These are phyloP conservation scores for Stipa capillata DNA, from an alignment of 176 grass and related monocot genomes.

Conservation along the genomic window DNA sequence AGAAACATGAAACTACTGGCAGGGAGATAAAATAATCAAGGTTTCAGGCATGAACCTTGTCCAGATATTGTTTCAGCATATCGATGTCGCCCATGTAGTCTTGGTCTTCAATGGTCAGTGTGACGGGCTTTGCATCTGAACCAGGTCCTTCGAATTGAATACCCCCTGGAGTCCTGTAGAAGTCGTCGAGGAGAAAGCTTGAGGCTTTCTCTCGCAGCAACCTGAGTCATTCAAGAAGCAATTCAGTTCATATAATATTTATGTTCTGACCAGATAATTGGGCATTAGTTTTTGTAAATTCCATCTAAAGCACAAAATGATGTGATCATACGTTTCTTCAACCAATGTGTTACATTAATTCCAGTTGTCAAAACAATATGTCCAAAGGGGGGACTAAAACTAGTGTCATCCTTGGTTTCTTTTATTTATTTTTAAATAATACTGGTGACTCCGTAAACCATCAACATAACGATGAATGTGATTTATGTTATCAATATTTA, in stretches of 20 bases:
- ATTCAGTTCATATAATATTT: neutral
- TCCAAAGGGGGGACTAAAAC: no score
- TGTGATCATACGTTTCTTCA: no score
- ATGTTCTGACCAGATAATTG: neutral
- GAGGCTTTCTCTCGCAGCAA: constrained; percentile 47
- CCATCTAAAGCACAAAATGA: no score
- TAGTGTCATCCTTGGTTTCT: no score
- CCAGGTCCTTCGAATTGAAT: constrained; percentile 58
- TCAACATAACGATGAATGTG: neutral
- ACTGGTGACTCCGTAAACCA: neutral
- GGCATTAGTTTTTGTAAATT: neutral
- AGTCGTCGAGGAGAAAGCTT: constrained; percentile 63
- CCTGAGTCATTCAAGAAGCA: constrained; percentile 12
- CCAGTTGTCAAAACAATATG: no score
- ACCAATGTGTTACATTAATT: no score
- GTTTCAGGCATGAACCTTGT: constrained; percentile 38
- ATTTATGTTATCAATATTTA: neutral
- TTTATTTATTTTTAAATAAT: neutral
- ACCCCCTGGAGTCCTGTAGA: constrained; percentile 52
- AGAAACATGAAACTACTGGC: neutral
- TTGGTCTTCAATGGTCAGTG: constrained; percentile 52
- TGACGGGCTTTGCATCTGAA: constrained; percentile 44
- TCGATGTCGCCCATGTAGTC: constrained; percentile 72
- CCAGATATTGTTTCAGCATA: constrained; percentile 42
- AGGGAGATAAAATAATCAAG: neutral